A percentile compares a stretch with the other conserved stretches of the same genome.
These are phyloP conservation scores for Musa balbisiana DNA, from an alignment of 202 grass and related monocot species.

Conservation along the genomic window DNA sequence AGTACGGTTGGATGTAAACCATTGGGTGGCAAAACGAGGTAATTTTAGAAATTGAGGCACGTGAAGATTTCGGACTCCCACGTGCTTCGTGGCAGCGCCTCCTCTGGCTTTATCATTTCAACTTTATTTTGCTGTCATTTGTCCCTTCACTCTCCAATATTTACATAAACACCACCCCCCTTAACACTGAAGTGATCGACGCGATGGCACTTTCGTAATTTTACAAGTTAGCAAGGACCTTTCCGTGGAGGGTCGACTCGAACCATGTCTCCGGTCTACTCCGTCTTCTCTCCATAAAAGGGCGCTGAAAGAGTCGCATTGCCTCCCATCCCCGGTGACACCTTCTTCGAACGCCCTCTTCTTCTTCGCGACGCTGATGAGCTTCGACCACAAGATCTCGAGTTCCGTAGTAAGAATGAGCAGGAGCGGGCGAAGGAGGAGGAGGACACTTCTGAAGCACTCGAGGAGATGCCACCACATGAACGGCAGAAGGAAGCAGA, in stretches of 20 bases:
- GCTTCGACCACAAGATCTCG: not conserved
- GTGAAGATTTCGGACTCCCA: conserved; percentile 2
- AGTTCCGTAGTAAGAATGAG: not conserved
- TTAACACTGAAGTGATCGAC: not conserved
- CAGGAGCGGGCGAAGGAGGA: not conserved
- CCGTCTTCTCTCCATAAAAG: not conserved
- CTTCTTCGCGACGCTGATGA: not conserved
- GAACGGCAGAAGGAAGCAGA: conserved; percentile 8
- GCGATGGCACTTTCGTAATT: no score
- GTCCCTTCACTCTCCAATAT: not conserved
- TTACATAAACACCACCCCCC: not conserved
- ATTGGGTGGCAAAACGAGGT: not conserved
- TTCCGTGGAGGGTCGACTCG: no score
- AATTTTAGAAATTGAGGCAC: conserved; percentile 14
- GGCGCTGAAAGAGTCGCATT: no score
- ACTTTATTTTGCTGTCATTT: not conserved
- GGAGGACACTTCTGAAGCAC: not conserved
- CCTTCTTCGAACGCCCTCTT: not conserved
- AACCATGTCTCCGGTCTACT: no score
- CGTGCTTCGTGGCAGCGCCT: not conserved
- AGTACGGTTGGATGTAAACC: not conserved
- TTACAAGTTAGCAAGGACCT: no score
- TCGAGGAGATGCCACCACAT: no score
- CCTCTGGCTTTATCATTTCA: not conserved
- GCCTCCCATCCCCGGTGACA: not conserved